Evolutionary conservation across 2,329 filamentous ascomycete genomes (phyloP).

Genomic region (Aspergillus oerlinghausenensis): DNA sequence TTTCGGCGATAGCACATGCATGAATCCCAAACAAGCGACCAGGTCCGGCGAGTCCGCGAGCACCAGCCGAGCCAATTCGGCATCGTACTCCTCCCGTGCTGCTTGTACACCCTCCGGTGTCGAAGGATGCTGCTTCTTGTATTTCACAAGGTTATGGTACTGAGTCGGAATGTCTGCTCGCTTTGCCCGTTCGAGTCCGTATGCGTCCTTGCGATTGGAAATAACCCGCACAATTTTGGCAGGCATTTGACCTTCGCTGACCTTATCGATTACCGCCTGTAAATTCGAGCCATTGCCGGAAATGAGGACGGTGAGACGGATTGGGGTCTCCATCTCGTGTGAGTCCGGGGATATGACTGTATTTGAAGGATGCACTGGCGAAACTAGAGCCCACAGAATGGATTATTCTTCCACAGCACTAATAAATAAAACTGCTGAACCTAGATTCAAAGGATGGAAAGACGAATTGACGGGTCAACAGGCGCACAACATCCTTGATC

Average conservation of each 20-base stretch:
- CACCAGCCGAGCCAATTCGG: slow-evolving; percentile 65
- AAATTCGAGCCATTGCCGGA: slow-evolving; percentile 74
- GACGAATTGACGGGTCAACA: not conserved
- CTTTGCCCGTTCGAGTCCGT: slow-evolving; percentile 58
- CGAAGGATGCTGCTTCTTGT: slow-evolving; percentile 64
- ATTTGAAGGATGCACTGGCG: not conserved
- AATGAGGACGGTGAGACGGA: slow-evolving; percentile 63
- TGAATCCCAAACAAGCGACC: slow-evolving; percentile 79
- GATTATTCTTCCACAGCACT: not conserved
- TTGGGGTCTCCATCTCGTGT: slow-evolving; percentile 26
- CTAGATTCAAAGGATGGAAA: not conserved
- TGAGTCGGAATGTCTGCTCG: slow-evolving; percentile 63
- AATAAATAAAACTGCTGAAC: not conserved
- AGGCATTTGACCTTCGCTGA: slow-evolving; percentile 45
- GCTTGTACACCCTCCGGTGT: slow-evolving; percentile 46
- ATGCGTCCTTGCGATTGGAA: slow-evolving; percentile 61
- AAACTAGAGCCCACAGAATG: not conserved
- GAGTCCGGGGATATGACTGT: not conserved
- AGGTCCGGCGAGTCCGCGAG: slow-evolving; percentile 64
- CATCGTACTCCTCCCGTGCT: slow-evolving; percentile 67
- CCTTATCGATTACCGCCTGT: slow-evolving; percentile 67
- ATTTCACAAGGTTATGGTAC: slow-evolving; percentile 76
- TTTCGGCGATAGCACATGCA: slow-evolving; percentile 69
- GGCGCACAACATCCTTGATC: not conserved
- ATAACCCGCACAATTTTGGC: slow-evolving; percentile 60